These are phyloP conservation scores for Purpureocillium lavendulum DNA, from an alignment of 2,329 filamentous ascomycete genomes.

Conservation along the genomic window DNA sequence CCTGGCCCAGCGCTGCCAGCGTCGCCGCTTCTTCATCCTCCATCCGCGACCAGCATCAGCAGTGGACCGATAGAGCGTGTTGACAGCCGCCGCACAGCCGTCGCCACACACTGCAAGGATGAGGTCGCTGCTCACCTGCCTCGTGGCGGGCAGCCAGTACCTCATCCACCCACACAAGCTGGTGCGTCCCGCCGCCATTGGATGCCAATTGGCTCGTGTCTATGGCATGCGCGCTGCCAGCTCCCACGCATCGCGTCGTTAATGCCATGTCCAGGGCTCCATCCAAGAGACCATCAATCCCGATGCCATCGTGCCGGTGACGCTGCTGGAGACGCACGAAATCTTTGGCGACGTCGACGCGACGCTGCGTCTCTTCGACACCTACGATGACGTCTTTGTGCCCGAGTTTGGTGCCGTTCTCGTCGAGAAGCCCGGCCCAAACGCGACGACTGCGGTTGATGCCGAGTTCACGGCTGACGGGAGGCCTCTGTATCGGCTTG, in stretches of 20 bases:
- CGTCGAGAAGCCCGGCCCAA: conserved; percentile 25
- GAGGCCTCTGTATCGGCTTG: conserved; percentile 1
- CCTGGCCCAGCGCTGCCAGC: too few relatives aligned
- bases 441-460: conserved; percentile 3
- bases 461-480: background rate
- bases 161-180: conserved; percentile 29
- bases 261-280: conserved; percentile 19
- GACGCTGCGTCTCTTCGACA: conserved; percentile 21
- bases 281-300: conserved; percentile 33
- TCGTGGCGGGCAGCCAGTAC: conserved; percentile 28
- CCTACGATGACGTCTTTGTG: conserved; percentile 29
- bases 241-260: background rate
- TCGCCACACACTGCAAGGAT: conserved; percentile 6
- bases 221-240: too few relatives aligned
- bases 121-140: conserved; percentile 24
- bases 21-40: too few relatives aligned
- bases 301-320: conserved; percentile 30
- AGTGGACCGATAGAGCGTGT: too few relatives aligned
- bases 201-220: too few relatives aligned
- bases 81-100: too few relatives aligned
- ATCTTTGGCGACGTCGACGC: conserved; percentile 26
- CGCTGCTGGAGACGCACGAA: conserved; percentile 28
- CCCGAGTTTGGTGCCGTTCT: conserved; percentile 28
- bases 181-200: conserved; percentile 10
- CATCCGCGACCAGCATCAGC: too few relatives aligned